Evolutionary conservation across 148 eudicot species (phyloP).

Genomic region (Silene conica): DNA sequence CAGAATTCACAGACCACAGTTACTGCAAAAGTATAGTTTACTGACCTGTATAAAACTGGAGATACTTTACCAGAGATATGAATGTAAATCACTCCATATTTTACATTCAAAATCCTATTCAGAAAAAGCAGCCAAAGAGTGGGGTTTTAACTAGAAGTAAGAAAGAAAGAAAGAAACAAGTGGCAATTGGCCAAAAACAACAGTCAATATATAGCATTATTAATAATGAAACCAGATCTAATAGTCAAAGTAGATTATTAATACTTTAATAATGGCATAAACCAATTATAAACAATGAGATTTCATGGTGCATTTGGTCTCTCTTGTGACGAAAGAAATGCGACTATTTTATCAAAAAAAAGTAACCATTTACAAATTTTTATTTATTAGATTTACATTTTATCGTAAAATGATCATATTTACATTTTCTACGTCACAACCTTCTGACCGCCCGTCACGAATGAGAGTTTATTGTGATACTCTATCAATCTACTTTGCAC

Average conservation of each 20-base stretch:
- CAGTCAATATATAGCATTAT: neutral
- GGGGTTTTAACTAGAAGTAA: neutral
- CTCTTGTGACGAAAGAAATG: too few species aligned
- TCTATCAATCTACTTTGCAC: slow-evolving; percentile 16
- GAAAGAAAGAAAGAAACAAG: neutral
- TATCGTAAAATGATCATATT: too few species aligned
- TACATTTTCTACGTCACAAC: too few species aligned
- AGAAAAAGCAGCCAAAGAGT: slow-evolving; percentile 1
- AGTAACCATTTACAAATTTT: too few species aligned
- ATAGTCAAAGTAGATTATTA: slow-evolving; percentile 21
- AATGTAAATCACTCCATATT: neutral
- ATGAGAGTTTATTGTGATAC: too few species aligned
- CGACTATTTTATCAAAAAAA: too few species aligned
- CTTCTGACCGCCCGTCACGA: too few species aligned
- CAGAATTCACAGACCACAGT: neutral
- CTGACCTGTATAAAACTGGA: slow-evolving; percentile 13
- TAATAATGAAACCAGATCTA: slow-evolving; percentile 17
- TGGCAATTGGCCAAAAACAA: slow-evolving; percentile 12
- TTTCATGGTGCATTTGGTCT: slow-evolving; percentile 2
- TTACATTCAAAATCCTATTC: slow-evolving; percentile 1
- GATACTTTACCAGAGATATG: neutral
- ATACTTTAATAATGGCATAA: slow-evolving; percentile 10
- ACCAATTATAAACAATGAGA: slow-evolving; percentile 15
- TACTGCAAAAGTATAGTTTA: slow-evolving; percentile 8
- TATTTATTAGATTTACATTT: too few species aligned